These are phyloP conservation scores for Sclerotinia subarctica DNA, from an alignment of 2,329 filamentous ascomycete genomes.

Conservation along the genomic window DNA sequence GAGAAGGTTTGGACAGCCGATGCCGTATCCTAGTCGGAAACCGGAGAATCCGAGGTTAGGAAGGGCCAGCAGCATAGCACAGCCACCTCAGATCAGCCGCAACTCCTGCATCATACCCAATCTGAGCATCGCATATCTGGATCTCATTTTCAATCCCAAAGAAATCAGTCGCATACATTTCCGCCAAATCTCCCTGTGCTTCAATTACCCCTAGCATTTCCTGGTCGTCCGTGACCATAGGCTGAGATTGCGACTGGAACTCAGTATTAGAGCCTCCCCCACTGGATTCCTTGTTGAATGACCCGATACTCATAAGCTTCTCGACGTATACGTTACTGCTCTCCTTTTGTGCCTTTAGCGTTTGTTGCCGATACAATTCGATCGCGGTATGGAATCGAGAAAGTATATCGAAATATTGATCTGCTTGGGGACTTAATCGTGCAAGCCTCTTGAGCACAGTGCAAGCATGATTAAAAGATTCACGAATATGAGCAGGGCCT, in stretches of 20 bases:
- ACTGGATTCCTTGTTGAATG: not conserved
- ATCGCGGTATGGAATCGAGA: not conserved
- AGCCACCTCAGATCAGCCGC: constrained; percentile 13
- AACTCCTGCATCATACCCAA: constrained; percentile 11
- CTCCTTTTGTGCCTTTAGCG: not conserved
- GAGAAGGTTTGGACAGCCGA: too few relatives aligned
- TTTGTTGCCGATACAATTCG: not conserved
- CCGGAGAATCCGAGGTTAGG: too few relatives aligned
- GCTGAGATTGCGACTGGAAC: not conserved
- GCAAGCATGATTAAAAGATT: constrained; percentile 6
- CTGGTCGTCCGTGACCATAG: not conserved
- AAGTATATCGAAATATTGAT: constrained; percentile 11
- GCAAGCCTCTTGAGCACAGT: not conserved
- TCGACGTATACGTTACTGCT: constrained; percentile 1
- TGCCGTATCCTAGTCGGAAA: too few relatives aligned
- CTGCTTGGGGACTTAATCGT: constrained; percentile 2
- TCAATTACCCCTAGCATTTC: not conserved
- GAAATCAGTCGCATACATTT: constrained; percentile 8
- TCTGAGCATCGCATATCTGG: constrained; percentile 7
- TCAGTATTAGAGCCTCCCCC: not conserved
- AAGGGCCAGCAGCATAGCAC: not conserved
- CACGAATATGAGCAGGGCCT: not conserved
- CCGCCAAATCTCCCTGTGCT: not conserved
- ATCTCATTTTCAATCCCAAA: constrained; percentile 12
- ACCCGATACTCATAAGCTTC: constrained; percentile 9